A percentile compares a stretch with the other conserved stretches of the same genome.
These are phyloP conservation scores for Yueomyces sp. DNA, from an alignment of 1,139 yeast species.

Conservation along the genomic window DNA sequence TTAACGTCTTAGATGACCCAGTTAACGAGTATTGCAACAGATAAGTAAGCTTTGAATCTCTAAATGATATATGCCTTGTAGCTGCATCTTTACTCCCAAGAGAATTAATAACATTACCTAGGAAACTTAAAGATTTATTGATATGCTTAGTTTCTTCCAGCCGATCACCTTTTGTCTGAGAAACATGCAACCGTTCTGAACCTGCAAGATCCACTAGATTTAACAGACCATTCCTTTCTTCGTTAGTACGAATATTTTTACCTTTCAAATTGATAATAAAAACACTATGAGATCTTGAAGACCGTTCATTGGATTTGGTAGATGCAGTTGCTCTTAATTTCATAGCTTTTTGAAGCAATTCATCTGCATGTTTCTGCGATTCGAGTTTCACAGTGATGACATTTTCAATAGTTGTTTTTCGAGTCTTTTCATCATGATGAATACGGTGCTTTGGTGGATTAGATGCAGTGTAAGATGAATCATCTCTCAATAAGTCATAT, in stretches of 20 bases:
- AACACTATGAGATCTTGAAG: conserved; percentile 64
- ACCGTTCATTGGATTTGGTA: conserved; percentile 69
- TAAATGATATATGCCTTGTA: conserved; percentile 37
- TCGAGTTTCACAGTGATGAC: conserved; percentile 38
- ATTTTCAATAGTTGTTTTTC: conserved; percentile 49
- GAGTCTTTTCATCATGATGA: conserved; percentile 47
- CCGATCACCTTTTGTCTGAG: conserved; percentile 72
- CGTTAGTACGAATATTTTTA: conserved; percentile 36
- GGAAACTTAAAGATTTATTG: conserved; percentile 74
- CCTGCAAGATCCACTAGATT: conserved; percentile 82
- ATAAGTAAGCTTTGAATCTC: conserved; percentile 61
- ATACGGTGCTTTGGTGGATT: conserved; percentile 46
- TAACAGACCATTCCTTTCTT: conserved; percentile 44
- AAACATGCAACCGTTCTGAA: conserved; percentile 67
- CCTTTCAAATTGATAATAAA: conserved; percentile 58
- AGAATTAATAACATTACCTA: conserved; percentile 43
- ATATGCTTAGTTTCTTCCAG: conserved; percentile 82
- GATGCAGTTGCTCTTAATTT: conserved; percentile 67
- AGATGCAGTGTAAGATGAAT: conserved; percentile 16
- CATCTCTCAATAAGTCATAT: conserved; percentile 45
- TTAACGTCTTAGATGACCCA: conserved; percentile 79
- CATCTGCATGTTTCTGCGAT: conserved; percentile 38
- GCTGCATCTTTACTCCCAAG: conserved; percentile 24
- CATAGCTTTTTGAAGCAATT: conserved; percentile 41
- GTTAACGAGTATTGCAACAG: conserved; percentile 73